Conservation (phyloP, 2,329 filamentous ascomycete species). For the Fusarium praegraminearum region DNA sequence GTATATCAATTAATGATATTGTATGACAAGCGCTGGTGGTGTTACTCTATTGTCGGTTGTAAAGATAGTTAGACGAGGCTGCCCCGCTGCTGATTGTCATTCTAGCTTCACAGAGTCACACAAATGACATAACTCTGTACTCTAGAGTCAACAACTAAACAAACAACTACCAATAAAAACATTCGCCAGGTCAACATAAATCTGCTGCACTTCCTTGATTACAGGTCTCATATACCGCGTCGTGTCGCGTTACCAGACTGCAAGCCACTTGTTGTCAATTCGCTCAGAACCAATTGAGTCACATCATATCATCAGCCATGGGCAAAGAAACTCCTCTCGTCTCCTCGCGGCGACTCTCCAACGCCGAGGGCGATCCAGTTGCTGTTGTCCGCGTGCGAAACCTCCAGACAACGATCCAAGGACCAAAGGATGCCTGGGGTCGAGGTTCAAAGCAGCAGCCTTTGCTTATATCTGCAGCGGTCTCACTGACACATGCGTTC, state of each 20-base stretch:
- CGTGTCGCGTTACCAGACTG: neutral
- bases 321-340: slow-evolving; percentile 37
- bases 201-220: neutral
- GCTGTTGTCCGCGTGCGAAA: slow-evolving; percentile 71
- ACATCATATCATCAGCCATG: slow-evolving; percentile 30
- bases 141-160: slow-evolving; percentile 9
- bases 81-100: slow-evolving; percentile 31
- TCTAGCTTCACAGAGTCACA: slow-evolving; percentile 34
- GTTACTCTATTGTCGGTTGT: neutral
- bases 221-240: neutral
- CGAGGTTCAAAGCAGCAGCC: slow-evolving; percentile 70
- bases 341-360: slow-evolving; percentile 44
- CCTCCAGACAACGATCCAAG: slow-evolving; percentile 67
- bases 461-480: slow-evolving; percentile 68
- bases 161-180: neutral
- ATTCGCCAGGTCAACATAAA: neutral
- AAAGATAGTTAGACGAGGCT: slow-evolving; percentile 8
- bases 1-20: neutral
- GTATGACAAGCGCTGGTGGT: neutral
- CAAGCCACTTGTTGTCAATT: slow-evolving; percentile 5
- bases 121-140: slow-evolving; percentile 27
- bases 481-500: slow-evolving; percentile 69
- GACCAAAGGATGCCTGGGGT: slow-evolving; percentile 77
- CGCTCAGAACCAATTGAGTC: slow-evolving; percentile 15
- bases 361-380: slow-evolving; percentile 46